A percentile compares a stretch with the other conserved stretches of the same genome.
phyloP scores from a whole-genome alignment of 2,329 filamentous ascomycete genomes.

The Ascochyta lentis region DNA sequence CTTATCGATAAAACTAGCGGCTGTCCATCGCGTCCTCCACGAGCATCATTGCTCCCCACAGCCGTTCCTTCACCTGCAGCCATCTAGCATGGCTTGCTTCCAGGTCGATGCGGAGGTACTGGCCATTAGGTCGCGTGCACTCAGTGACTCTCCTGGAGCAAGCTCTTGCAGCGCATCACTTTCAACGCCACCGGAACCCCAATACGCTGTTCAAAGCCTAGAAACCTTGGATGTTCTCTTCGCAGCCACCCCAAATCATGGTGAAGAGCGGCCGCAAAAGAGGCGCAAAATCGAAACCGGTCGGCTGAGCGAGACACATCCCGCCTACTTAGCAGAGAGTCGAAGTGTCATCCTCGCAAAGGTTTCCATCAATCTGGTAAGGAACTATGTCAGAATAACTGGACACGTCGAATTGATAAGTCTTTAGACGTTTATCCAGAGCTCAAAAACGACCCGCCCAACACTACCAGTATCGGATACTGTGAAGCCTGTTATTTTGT shows the following conservation, averaged over 20 bases:
- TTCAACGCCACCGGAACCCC: neutral
- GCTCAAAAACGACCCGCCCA: neutral
- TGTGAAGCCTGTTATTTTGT: conserved; percentile 19
- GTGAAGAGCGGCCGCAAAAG: conserved; percentile 33
- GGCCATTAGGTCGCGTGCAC: neutral
- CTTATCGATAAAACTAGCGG: conserved; percentile 14
- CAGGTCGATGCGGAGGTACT: conserved; percentile 26
- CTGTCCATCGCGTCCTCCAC: neutral
- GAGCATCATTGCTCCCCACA: neutral
- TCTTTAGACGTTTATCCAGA: neutral
- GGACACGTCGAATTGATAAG: neutral
- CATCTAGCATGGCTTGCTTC: conserved; percentile 20
- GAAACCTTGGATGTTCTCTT: conserved; percentile 26
- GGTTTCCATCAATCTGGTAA: conserved; percentile 34
- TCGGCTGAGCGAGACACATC: neutral
- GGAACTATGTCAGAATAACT: neutral
- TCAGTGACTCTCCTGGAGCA: neutral
- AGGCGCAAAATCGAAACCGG: conserved; percentile 34
- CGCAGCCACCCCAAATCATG: conserved; percentile 5
- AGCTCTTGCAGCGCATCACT: neutral
- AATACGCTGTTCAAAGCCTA: conserved; percentile 21
- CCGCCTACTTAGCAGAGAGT: conserved; percentile 17
- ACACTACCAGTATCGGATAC: neutral
- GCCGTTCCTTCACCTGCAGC: neutral
- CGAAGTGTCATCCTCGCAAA: conserved; percentile 41